Conservation (phyloP, 2,329 filamentous ascomycete species). For the Karstenula rhodostoma region DNA sequence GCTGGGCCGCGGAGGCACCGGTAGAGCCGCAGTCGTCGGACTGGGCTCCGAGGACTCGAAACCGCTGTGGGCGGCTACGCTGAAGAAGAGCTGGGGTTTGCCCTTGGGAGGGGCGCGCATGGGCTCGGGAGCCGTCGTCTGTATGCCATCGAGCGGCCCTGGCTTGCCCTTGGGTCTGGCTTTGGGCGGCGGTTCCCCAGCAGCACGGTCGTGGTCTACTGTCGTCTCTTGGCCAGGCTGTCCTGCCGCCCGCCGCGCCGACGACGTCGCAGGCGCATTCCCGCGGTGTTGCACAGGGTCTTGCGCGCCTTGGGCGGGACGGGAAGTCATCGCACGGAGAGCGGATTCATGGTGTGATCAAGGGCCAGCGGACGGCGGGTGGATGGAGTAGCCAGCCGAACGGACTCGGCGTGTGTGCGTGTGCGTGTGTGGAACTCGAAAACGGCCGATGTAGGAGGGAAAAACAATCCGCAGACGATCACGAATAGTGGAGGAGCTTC, state of each 20-base stretch:
- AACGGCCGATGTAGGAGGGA: neutral
- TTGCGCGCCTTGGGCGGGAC: slow-evolving; percentile 51
- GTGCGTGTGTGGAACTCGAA: neutral
- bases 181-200: slow-evolving; percentile 24
- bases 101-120: slow-evolving; percentile 40
- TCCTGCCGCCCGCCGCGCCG: slow-evolving; percentile 35
- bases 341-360: slow-evolving; percentile 47
- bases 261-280: slow-evolving; percentile 34
- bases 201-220: slow-evolving; percentile 39
- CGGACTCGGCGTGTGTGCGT: slow-evolving; percentile 13
- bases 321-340: slow-evolving; percentile 54
- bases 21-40: slow-evolving; percentile 34
- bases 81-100: slow-evolving; percentile 49
- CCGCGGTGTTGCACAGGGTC: slow-evolving; percentile 48
- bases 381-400: slow-evolving; percentile 19
- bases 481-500: neutral
- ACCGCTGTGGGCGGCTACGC: slow-evolving; percentile 23
- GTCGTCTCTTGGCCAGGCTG: slow-evolving; percentile 45
- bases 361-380: slow-evolving; percentile 35
- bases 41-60: slow-evolving; percentile 31
- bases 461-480: neutral
- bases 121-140: slow-evolving; percentile 29
- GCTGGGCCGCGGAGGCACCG: slow-evolving; percentile 47
- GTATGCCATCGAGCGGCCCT: slow-evolving; percentile 25
- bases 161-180: slow-evolving; percentile 22